Evolutionary conservation across 768 basidiomycete genomes (phyloP).

Genomic region (Mycena albidolilacea): DNA sequence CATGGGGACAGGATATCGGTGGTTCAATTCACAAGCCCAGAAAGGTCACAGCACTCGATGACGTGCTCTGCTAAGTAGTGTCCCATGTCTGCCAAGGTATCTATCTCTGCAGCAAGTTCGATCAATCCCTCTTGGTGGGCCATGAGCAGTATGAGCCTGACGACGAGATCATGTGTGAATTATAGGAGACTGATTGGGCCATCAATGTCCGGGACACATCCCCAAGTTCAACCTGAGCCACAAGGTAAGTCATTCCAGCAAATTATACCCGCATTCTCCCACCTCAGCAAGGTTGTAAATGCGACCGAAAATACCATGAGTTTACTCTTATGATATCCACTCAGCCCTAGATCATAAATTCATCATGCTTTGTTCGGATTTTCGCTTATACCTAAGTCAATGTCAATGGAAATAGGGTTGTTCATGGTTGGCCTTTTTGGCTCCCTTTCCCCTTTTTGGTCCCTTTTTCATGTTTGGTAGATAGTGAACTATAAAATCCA

Average conservation of each 20-base stretch:
- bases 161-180: constrained; percentile 17
- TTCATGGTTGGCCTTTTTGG: too few species aligned
- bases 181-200: constrained; percentile 1
- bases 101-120: constrained; percentile 10
- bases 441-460: too few species aligned
- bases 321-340: background rate
- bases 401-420: too few species aligned
- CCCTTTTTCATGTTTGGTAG: too few species aligned
- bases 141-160: constrained; percentile 27
- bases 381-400: constrained; percentile 35
- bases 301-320: constrained; percentile 18
- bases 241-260: constrained; percentile 5
- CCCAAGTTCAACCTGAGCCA: background rate
- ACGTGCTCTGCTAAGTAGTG: constrained; percentile 13
- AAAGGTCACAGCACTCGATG: constrained; percentile 10
- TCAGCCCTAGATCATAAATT: too few species aligned
- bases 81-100: constrained; percentile 12
- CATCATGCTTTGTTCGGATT: background rate
- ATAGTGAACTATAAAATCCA: too few species aligned
- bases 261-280: constrained; percentile 16
- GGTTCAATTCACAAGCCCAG: background rate
- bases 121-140: background rate
- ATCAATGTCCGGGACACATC: constrained; percentile 23
- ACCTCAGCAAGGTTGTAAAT: constrained; percentile 14
- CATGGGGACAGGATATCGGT: constrained; percentile 16